A percentile compares a stretch with the other conserved stretches of the same genome.
Evolutionary conservation across 2,329 filamentous ascomycete species (phyloP).

Genomic region (Fusarium hainanense): DNA sequence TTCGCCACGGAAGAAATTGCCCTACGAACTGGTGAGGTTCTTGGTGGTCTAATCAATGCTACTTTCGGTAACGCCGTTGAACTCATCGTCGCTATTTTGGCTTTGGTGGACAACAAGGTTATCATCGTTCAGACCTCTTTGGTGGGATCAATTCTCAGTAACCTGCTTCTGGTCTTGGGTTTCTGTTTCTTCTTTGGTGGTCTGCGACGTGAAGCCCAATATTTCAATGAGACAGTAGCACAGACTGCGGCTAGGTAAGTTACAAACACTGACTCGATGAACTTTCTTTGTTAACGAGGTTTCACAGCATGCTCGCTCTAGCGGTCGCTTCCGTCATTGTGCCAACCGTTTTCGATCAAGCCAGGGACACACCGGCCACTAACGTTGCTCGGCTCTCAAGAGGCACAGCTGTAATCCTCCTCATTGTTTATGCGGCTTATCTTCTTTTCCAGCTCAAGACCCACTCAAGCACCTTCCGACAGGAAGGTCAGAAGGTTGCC

Average conservation of each 20-base stretch:
- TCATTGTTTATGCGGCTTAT: constrained; percentile 85
- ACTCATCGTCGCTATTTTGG: constrained; percentile 88
- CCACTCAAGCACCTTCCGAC: constrained; percentile 81
- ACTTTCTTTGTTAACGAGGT: neutral
- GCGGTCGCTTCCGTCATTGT: constrained; percentile 87
- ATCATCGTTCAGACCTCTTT: constrained; percentile 92
- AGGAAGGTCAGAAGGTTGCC: constrained; percentile 79
- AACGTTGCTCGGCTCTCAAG: constrained; percentile 74
- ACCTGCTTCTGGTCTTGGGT: constrained; percentile 86
- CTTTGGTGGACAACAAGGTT: constrained; percentile 77
- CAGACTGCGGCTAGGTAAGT: constrained; percentile 80
- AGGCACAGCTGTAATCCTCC: constrained; percentile 81
- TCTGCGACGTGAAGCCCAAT: constrained; percentile 80
- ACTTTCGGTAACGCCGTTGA: constrained; percentile 94
- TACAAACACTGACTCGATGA: neutral
- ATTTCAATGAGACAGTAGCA: constrained; percentile 91
- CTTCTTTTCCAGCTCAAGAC: constrained; percentile 93
- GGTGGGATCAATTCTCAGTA: constrained; percentile 91
- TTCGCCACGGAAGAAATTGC: constrained; percentile 94
- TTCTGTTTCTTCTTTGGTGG: constrained; percentile 94
- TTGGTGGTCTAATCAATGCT: constrained; percentile 90
- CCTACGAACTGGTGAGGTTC: constrained; percentile 80
- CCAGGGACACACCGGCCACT: constrained; percentile 53
- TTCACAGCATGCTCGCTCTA: constrained; percentile 70
- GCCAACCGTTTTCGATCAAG: constrained; percentile 82